phyloP scores from a whole-genome alignment of 257 asterid species.

The Anisodus acutangulus region DNA sequence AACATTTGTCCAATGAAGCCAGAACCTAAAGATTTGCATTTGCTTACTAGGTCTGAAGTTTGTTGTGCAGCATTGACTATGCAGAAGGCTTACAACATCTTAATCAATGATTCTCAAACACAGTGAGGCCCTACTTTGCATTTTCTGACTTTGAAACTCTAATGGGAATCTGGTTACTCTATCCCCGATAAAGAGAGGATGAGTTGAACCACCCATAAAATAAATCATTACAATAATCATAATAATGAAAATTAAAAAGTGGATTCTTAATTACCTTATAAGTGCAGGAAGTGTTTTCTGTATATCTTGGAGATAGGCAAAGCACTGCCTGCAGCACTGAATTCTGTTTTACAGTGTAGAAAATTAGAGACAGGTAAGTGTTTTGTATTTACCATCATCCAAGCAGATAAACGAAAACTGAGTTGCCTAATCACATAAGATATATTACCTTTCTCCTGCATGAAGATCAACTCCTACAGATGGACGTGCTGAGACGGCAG shows the following conservation, averaged over 20 bases:
- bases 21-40: background rate
- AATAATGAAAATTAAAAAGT: slow-evolving; percentile 31
- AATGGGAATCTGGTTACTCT: background rate
- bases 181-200: slow-evolving; percentile 1
- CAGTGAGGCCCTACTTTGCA: background rate
- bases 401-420: background rate
- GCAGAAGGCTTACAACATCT: background rate
- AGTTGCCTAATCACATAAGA: background rate
- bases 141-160: slow-evolving; percentile 14
- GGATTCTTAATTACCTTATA: slow-evolving; percentile 48
- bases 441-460: slow-evolving; percentile 80
- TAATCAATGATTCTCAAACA: slow-evolving; percentile 1
- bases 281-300: slow-evolving; percentile 68
- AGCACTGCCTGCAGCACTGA: slow-evolving; percentile 81
- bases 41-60: background rate
- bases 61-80: background rate
- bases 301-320: slow-evolving; percentile 64
- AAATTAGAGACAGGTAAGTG: slow-evolving; percentile 27
- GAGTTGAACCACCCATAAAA: background rate
- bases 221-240: background rate
- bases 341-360: slow-evolving; percentile 50
- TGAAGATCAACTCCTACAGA: slow-evolving; percentile 93
- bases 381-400: background rate
- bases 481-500: slow-evolving; percentile 81
- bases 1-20: background rate